These are phyloP conservation scores for Cryptococcus hybrid DNA, from an alignment of 1,284 basidiomycete species.

Conservation along the genomic window DNA sequence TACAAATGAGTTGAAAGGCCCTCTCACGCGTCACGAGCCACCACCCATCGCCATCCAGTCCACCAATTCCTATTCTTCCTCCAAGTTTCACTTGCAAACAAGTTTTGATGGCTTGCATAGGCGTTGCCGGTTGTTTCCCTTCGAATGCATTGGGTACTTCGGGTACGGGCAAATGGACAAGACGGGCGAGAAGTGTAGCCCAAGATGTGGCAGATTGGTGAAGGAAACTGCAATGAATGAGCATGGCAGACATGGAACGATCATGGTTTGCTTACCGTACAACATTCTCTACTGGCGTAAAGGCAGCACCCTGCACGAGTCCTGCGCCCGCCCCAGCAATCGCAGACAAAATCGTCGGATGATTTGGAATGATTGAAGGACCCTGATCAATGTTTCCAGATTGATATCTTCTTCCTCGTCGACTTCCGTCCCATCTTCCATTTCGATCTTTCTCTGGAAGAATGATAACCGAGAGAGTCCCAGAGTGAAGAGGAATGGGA, in stretches of 20 bases:
- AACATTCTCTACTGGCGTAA: conserved; percentile 49
- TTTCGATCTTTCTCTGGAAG: conserved; percentile 24
- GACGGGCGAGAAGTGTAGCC: conserved; percentile 16
- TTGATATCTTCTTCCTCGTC: conserved; percentile 38
- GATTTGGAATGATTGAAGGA: conserved; percentile 38
- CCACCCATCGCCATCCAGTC: conserved; percentile 46
- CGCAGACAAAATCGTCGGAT: conserved; percentile 45
- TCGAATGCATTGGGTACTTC: conserved; percentile 14
- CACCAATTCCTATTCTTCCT: conserved; percentile 39
- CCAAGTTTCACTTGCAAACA: conserved; percentile 38
- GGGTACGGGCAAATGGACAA: conserved; percentile 26
- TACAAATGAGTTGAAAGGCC: neutral
- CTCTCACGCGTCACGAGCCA: conserved; percentile 41
- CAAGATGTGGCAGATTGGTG: conserved; percentile 31
- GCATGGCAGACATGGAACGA: neutral
- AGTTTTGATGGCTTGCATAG: conserved; percentile 34
- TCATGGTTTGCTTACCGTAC: conserved; percentile 30
- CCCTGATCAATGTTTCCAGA: conserved; percentile 40
- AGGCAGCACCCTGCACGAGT: conserved; percentile 43
- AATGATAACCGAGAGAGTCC: conserved; percentile 38
- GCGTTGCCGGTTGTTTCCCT: conserved; percentile 21
- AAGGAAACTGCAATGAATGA: conserved; percentile 17
- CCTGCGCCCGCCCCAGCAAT: conserved; percentile 47
- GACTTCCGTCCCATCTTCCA: conserved; percentile 1
- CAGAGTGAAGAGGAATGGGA: conserved; percentile 47